Base-by-base conservation (phyloP, 805 yeast genomes). In the Wickerhamiella brachini region DNA sequence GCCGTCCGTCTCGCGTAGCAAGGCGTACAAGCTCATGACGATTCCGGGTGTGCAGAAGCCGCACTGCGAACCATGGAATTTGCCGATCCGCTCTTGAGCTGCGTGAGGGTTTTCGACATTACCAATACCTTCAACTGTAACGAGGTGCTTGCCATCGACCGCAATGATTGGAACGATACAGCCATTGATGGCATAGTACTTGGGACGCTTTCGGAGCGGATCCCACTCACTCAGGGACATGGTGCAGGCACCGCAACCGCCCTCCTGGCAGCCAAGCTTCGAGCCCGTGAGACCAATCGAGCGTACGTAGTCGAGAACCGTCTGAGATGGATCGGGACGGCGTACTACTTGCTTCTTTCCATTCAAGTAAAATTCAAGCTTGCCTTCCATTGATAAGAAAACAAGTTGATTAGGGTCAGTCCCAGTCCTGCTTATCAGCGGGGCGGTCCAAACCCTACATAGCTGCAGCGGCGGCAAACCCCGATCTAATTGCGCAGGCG, bases 31-130 rank as follows among this genome's bases (percentile, higher is more conserved):
- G 39, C 73, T 69, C 77, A 73, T 73, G 9, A 73, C 75, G 48
- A 73, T 73, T 5, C 77, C 77, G 0, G 77, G 77, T 6, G 77
- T 73, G 54, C 77, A 73, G 56, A 72, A 73, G 2, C 77, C 77
- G 57, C 77, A 73, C 57, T 73, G 77, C 0, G 76, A 71, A 5
- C 77, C 77, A 51, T 73, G 76, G 55, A 70, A 70, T 50, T 69
- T 65, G 13, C 76, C 76, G 38, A 73, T 71, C 21, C 77, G 62
- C 54, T 73, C 76, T 56, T 73, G 77, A n/a, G 70, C 72, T 1
- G 77, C 74, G 56, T 73, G 77, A 5, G 74, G 73, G 43, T 65
- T 56, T 12, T 60, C 62, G 23, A 69, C 53, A 10, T 62, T 56
- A 2, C 76, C 77, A 24, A 73, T 63, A n/a, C 77, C 77, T 56